Percentiles rank a stretch among this genome's conserved stretches.
Evolutionary conservation across 306 rosid genomes (phyloP).

Genomic region (Begonia peltatifolia): DNA sequence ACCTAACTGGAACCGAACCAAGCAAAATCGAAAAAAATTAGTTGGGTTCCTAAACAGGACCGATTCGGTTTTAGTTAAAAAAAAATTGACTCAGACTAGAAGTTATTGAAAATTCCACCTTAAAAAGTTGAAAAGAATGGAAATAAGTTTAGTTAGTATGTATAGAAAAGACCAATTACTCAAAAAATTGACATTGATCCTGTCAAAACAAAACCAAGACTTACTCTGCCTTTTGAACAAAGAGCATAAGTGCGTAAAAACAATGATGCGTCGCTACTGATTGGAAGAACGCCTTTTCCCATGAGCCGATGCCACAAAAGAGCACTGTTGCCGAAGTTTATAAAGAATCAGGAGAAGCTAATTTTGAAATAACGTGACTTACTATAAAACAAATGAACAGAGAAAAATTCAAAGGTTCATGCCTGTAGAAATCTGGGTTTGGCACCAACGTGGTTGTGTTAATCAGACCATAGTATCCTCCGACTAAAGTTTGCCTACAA

Average conservation of each 20-base stretch:
- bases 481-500: constrained; percentile 84
- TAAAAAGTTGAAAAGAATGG: background rate
- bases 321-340: constrained; percentile 30
- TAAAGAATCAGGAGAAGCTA: background rate
- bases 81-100: background rate
- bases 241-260: constrained; percentile 75
- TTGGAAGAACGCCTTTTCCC: constrained; percentile 67
- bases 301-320: constrained; percentile 88
- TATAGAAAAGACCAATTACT: no score
- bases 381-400: background rate
- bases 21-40: no score
- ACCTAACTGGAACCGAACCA: no score
- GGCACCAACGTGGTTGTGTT: constrained; percentile 63
- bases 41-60: no score
- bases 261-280: constrained; percentile 29
- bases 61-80: background rate
- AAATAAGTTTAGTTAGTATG: no score
- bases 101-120: background rate
- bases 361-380: constrained; percentile 1
- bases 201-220: constrained; percentile 3
- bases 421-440: constrained; percentile 93
- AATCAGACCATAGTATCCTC: constrained; percentile 92
- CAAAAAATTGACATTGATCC: no score
- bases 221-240: constrained; percentile 78
- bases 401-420: constrained; percentile 9